Base-by-base conservation (phyloP, 179 eudicot species). In the Silene coronaria region DNA sequence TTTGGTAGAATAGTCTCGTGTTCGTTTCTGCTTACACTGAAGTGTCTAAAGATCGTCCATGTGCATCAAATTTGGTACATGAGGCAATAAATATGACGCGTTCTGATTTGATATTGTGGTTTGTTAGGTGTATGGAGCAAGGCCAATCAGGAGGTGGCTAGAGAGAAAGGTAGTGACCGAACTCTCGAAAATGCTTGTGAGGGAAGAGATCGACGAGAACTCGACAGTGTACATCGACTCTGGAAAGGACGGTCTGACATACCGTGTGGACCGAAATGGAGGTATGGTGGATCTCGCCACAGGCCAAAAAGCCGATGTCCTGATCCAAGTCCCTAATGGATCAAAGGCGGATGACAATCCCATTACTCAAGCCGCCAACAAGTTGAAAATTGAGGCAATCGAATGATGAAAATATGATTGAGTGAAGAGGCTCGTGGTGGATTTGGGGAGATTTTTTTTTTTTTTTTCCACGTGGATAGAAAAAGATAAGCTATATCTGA, bases 61-160 rank as follows among this genome's bases (percentile, higher is more conserved):
- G 45, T 38, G 45, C 46, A 38, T 38, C 46, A 38, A 38, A 38
- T 9, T 38, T 38, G 46, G 46, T 38, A 38, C 32, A 38, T 6
- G 38, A 38, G 46, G 46, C 46, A 4, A 16, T 51, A 51, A 4
- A 16, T 51, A 51, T 16, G n/a, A 53, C 3, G 58, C 5, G n/a
- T 53, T 17, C 2, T 67, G 13, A 6, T 8, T 6, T n/a, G 10
- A 19, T 16, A 48, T 11, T 64, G 57, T 8, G 12, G 28, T 30
- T 34, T n/a, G 48, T 76, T 53, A 91, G 98, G 96, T 93, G 1
- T 95, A 89, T 62, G 99, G 99, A 53, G 99, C 97, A 46, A 88
- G 99, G 46, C 99, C 99, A 0, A 93, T 95, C 0, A 85, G 97
- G 75, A 89, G 99, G 71, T 95, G 97, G 96, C 77, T 95, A 28